Evolutionary conservation across 352 stramenopile genomes (phyloP).

Genomic region (Poterioochromonas sp.): DNA sequence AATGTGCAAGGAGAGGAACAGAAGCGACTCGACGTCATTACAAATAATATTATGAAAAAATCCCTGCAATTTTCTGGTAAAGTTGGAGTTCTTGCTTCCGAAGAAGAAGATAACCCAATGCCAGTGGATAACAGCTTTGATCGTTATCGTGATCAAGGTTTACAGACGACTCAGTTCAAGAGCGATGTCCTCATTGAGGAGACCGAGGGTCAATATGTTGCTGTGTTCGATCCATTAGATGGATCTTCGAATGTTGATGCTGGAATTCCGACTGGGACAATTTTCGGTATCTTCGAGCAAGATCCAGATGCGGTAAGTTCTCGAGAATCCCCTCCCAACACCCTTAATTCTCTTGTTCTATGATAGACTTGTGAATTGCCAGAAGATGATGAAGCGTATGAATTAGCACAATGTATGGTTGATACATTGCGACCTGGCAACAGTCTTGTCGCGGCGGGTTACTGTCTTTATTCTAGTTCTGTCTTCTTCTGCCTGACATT

Average conservation of each 20-base stretch:
- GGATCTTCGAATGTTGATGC: conserved; percentile 97
- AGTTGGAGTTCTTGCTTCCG: conserved; percentile 73
- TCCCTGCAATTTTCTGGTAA: conserved; percentile 53
- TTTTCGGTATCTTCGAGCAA: conserved; percentile 85
- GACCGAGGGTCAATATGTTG: conserved; percentile 46
- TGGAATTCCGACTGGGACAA: conserved; percentile 95
- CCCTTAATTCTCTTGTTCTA: not conserved
- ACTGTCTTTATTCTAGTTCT: conserved; percentile 96
- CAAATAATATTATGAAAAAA: conserved; percentile 75
- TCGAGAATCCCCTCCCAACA: conserved; percentile 35
- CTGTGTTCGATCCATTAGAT: conserved; percentile 95
- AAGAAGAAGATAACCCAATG: conserved; percentile 82
- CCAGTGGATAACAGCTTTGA: conserved; percentile 66
- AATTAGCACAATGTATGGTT: not conserved
- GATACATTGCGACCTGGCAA: conserved; percentile 67
- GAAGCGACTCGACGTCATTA: conserved; percentile 90
- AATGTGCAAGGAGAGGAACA: conserved; percentile 81
- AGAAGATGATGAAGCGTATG: not conserved
- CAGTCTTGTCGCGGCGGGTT: conserved; percentile 84
- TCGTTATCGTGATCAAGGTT: conserved; percentile 59
- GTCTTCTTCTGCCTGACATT: conserved; percentile 93
- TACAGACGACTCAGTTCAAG: not conserved
- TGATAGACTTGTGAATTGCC: not conserved
- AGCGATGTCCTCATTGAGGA: conserved; percentile 39
- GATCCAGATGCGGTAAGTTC: conserved; percentile 34